A percentile compares a stretch with the other conserved stretches of the same genome.
phyloP scores from a whole-genome alignment of 805 yeast species.

The Starmerella gropengiesseri region DNA sequence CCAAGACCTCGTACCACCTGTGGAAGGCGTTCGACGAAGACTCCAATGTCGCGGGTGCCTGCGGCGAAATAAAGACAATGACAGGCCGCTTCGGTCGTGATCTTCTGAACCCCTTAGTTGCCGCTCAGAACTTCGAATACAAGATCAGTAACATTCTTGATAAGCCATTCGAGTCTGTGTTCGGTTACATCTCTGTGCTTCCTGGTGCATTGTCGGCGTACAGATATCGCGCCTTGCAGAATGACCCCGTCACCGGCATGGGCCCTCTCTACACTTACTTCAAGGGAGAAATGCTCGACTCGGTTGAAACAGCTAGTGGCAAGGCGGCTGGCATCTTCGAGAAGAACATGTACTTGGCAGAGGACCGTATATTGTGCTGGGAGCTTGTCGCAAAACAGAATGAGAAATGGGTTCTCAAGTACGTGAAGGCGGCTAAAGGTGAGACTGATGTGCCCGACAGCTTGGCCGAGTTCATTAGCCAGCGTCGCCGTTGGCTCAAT shows the following conservation, averaged over 20 bases:
- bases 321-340: constrained; percentile 64
- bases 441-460: constrained; percentile 95
- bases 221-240: constrained; percentile 73
- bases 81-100: constrained; percentile 81
- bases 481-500: constrained; percentile 95
- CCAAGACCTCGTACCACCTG: constrained; percentile 74
- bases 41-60: constrained; percentile 97
- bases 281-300: constrained; percentile 65
- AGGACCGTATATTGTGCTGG: constrained; percentile 93
- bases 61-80: constrained; percentile 94
- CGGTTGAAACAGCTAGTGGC: constrained; percentile 43
- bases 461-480: constrained; percentile 89
- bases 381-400: constrained; percentile 79
- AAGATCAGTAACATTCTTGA: constrained; percentile 94
- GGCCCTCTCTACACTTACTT: constrained; percentile 86
- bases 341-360: constrained; percentile 95
- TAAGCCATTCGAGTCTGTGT: constrained; percentile 83
- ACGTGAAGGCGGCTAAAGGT: constrained; percentile 85
- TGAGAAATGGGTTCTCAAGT: constrained; percentile 80
- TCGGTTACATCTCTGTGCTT: constrained; percentile 85
- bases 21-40: constrained; percentile 98
- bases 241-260: constrained; percentile 70
- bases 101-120: constrained; percentile 79
- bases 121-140: constrained; percentile 92
- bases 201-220: constrained; percentile 97